Evolutionary conservation across 306 rosid species (phyloP).

Genomic region (Hippophae gyantsensis): DNA sequence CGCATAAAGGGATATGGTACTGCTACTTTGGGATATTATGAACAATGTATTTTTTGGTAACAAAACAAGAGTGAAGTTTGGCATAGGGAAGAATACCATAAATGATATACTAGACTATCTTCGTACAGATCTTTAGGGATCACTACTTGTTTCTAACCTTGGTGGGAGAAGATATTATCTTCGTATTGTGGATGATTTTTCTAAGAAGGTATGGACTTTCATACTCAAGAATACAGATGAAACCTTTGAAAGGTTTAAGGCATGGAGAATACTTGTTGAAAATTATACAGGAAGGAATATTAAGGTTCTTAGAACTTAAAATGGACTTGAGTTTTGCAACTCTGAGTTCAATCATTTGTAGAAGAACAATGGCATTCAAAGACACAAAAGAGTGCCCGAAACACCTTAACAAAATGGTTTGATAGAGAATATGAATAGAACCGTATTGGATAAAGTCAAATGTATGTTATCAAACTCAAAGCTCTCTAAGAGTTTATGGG

Average conservation of each 20-base stretch:
- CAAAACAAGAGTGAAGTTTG: background rate
- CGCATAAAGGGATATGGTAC: background rate
- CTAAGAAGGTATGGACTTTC: background rate
- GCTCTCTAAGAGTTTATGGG: background rate
- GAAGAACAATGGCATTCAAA: background rate
- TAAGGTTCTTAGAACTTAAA: background rate
- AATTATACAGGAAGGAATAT: background rate
- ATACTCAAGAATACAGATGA: background rate
- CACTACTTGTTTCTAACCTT: no score
- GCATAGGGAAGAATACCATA: background rate
- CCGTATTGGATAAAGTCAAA: no score
- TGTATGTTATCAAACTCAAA: background rate
- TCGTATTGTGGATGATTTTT: background rate
- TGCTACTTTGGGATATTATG: background rate
- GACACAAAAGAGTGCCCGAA: background rate
- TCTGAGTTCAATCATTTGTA: no score
- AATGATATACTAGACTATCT: no score
- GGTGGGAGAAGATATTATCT: background rate
- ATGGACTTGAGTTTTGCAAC: background rate
- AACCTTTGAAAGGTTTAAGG: no score
- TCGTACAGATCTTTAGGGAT: background rate
- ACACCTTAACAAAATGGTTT: background rate
- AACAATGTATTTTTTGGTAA: background rate
- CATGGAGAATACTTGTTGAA: background rate
- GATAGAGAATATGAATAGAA: background rate